These are phyloP conservation scores for Madurella fahalii DNA, from an alignment of 2,329 filamentous ascomycete species.

Conservation along the genomic window DNA sequence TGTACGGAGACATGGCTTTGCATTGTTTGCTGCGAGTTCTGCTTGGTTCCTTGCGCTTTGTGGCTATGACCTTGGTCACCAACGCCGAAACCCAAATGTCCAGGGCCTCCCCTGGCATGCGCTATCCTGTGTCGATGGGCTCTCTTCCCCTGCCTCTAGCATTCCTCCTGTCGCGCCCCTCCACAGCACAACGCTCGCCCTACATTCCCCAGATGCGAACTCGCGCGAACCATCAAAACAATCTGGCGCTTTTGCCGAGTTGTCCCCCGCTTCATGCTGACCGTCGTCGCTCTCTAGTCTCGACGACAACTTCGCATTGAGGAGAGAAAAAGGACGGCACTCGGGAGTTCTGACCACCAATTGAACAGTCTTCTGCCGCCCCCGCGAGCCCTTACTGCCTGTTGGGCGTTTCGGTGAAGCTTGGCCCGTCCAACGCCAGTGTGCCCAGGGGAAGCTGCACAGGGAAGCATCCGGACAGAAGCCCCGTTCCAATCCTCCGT, in stretches of 20 bases:
- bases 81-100: constrained; percentile 22
- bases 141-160: constrained; percentile 18
- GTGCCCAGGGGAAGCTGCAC: too few relatives aligned
- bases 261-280: constrained; percentile 7
- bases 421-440: not conserved
- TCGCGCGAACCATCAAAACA: constrained; percentile 19
- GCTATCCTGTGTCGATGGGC: constrained; percentile 17
- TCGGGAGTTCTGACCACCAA: not conserved
- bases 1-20: too few relatives aligned
- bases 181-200: constrained; percentile 17
- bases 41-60: not conserved
- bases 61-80: constrained; percentile 11
- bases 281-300: not conserved
- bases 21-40: too few relatives aligned
- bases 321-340: not conserved
- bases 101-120: constrained; percentile 27
- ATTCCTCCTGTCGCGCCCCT: constrained; percentile 21
- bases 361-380: not conserved
- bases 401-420: not conserved
- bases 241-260: not conserved
- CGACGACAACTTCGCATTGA: not conserved
- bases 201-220: constrained; percentile 22
- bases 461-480: not conserved
- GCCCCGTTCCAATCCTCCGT: too few relatives aligned
- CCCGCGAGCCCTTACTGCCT: not conserved